Percentiles rank a stretch among this genome's conserved stretches.
Conservation (phyloP, 352 stramenopile species). For the Globisporangium ultimum region DNA sequence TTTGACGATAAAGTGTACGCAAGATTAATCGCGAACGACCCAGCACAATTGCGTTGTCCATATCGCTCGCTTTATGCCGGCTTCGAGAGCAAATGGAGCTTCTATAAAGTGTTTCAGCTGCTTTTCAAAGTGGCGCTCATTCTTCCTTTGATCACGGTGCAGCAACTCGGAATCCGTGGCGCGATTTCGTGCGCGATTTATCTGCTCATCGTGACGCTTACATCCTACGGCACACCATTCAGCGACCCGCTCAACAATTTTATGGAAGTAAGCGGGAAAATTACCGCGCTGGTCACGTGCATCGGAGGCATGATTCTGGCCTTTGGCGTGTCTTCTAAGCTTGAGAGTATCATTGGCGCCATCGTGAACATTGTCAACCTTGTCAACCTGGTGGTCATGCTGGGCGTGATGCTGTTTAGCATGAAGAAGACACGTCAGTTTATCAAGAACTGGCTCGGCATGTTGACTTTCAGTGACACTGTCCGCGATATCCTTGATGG, state of each 20-base stretch:
- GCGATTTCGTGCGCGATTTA: conserved; percentile 26
- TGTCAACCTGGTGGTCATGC: conserved; percentile 39
- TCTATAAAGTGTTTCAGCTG: conserved; percentile 52
- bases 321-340: conserved; percentile 15
- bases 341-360: conserved; percentile 20
- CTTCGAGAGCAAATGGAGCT: conserved; percentile 45
- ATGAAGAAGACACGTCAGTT: conserved; percentile 27
- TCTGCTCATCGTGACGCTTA: conserved; percentile 23
- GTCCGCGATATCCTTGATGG: conserved; percentile 30
- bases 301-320: conserved; percentile 25
- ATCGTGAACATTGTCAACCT: conserved; percentile 43
- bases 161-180: conserved; percentile 14
- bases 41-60: conserved; percentile 39
- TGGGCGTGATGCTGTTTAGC: conserved; percentile 28
- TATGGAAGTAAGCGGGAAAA: conserved; percentile 45
- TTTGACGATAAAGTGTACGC: conserved; percentile 32
- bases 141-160: conserved; percentile 25
- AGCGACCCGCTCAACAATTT: conserved; percentile 43
- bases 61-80: conserved; percentile 50
- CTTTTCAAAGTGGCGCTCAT: conserved; percentile 40
- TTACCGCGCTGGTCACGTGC: conserved; percentile 30
- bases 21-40: conserved; percentile 29
- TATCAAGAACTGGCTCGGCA: conserved; percentile 37
- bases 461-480: conserved; percentile 47
- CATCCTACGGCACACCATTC: conserved; percentile 41